Evolutionary conservation across 2,329 filamentous ascomycete species (phyloP), one percentile per base, ranked within the genome.

Genomic region (Metarhizium rileyi): DNA sequence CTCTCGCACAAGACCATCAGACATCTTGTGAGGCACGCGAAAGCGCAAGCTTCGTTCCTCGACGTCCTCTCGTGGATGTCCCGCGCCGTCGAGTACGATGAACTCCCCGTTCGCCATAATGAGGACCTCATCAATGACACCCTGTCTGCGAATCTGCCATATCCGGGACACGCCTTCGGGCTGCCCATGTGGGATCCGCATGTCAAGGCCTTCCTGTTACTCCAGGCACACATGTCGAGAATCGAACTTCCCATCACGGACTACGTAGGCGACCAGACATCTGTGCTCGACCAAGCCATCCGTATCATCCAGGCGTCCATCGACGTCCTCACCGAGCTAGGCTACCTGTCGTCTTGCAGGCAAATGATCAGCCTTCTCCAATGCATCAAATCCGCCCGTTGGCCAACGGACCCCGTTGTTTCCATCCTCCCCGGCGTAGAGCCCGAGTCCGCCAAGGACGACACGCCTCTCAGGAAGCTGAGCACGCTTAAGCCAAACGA

Each of bases 121-220:
- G 93, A 98, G 70, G 94, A 98, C 63, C 80, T 98, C 42, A 90
- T 98, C 73, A 98, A 98, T 63, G 87, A 81, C 4, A 89, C 96
- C 57, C 76, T 98, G 3, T 89, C 90, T 6, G 80, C 83, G 51
- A 89, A 90, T 54, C 72, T 98, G 1, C 87, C 90, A 0, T 75
- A 79, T 52, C 69, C 75, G 0, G 78, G 74, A 5, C 69, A 69
- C 18, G 66, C 70, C 4, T 80, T 93, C 47, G 83, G 82, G 9
- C 71, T 96, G 38, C 91, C 91, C 1, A 87, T 98, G 83, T 98
- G 93, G 93, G 93, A 98, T 70, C 93, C 93, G 0, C 93, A 98
- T 63, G 89, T 97, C 62, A 98, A 98, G 67, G 83, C 93, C 0
- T 97, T 96, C 71, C 72, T 98, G 35, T 77, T 98, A 2, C 77